Evolutionary conservation across 164 flowering plant genomes (phyloP), one percentile per base, ranked within the genome.

Genomic region (Chimonanthus salicifolius): DNA sequence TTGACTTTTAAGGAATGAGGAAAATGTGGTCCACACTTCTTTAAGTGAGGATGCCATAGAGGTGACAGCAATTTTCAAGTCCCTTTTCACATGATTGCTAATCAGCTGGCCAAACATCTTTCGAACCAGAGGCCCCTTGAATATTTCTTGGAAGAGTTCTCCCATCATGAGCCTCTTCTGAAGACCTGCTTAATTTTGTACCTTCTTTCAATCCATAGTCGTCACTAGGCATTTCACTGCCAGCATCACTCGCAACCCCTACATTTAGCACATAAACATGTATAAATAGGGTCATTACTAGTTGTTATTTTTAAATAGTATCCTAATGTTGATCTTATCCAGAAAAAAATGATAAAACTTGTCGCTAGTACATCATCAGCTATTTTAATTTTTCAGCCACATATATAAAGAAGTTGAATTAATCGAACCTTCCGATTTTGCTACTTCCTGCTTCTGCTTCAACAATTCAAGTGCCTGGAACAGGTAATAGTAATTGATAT

Each of bases 401-500:
- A 47, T 7, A 68, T n/a, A 47, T 7, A 48, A 15, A 3, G 58
- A 4, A 71, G 43, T 68, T 63, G 43, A 18, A 63, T 68, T n/a
- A 73, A 64, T 47, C 77, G 3, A 68, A 89, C 90, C 88, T 78
- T 82, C 86, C 75, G 74, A 72, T 67, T 81, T 80, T 68, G 79
- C 85, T 71, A 84, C 79, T 33, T 80, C 84, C 79, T 68, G 51
- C 54, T 81, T 87, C 84, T 88, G 84, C 85, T 84, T 88, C 83
- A 92, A 79, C 62, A 86, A 50, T 49, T 87, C 88, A 78, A 86
- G 88, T 73, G 94, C 98, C 97, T 90, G 88, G 72, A 87, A 78
- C 49, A 60, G 62, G 16, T 70, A 54, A 6, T 54, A 70, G 49
- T 44, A 67, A 8, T 6, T 21, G 54, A 54, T 9, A n/a, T 44